Base-by-base conservation (phyloP, 73 alveolate genomes). In the Loxodes magnus region DNA sequence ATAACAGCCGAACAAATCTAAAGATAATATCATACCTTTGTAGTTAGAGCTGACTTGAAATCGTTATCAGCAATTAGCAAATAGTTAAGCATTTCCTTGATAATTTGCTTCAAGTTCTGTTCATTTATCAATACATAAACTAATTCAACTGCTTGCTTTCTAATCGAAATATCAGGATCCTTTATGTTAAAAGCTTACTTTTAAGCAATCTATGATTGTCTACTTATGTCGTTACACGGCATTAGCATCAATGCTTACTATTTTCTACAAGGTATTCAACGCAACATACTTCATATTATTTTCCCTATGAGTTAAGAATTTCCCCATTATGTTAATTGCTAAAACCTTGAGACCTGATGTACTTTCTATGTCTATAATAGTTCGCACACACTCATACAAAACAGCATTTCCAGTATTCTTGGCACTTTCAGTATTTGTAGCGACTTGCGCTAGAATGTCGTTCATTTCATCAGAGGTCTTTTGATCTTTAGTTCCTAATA, bases 361-460 rank as follows among this genome's bases (percentile, higher is more conserved):
- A 10, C 92, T 69, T 39, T 90, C 97, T 51, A 91, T 88, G 59
- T 80, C 90, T 93, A 93, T 79, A 75, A 96, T 96, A 23, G 98
- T 87, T 69, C 94, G 68, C 16, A 96, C 99, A 65, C 98, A 91
- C 60, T 96, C 99, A 53, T 95, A 93, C 41, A 88, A 82, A 6
- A 92, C 96, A 27, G 97, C 85, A 71, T 84, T 83, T 10, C 96
- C 97, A 51, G 65, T 30, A 43, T 68, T 68, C 52, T 68, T 68
- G 43, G 63, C 60, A 28, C 72, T 56, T 28, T 68, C 82, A n/a
- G 82, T 68, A 61, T 68, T 68, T 37, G 82, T 90, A 33, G 99
- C 97, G 39, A 96, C 97, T 56, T 88, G 79, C 10, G 65, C 97
- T 35, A 96, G 69, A 31, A 94, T 82, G 51, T 89, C 97, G 37